Evolutionary conservation across 2,329 filamentous ascomycete genomes (phyloP), one percentile per base, ranked within the genome.

Genomic region (Emergomyces africanus): DNA sequence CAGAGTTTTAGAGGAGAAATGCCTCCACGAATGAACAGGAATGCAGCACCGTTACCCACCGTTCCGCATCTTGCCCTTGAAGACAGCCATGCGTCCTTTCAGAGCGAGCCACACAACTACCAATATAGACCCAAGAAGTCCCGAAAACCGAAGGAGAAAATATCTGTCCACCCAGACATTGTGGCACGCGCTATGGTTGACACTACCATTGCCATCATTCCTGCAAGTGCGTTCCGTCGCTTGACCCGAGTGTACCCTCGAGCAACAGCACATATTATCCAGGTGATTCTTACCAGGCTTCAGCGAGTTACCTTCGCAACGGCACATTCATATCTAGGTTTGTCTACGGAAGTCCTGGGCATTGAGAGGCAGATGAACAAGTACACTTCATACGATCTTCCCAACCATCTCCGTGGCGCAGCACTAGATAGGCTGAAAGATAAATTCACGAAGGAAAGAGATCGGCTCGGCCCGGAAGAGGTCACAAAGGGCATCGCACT

Each of bases 201-300:
- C 70, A 99, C 94, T 0, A 99, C 95, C 0, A 96, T 99, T 72
- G 94, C 94, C 5, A 95, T 99, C 63, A 99, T 99, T 60, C 95
- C 95, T 1, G 94, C 94, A 0, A 96, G 90, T 69, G 95, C 94
- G 3, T 99, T 99, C 67, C 85, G 90, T 57, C 85, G 95, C 9
- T 78, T 99, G 57, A 99, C 95, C 56, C 85, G 89, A 68, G 86
- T 96, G 28, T 99, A 97, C 66, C 94, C 94, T 10, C 95, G 95
- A 75, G 91, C 95, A 10, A 96, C 94, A 1, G 87, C 94, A 1
- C 95, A 99, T 68, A 97, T 99, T 63, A 90, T 99, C 5, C 94
- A 99, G 69, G 92, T 99, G 51, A 99, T 99, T 62, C 76, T 99
- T 37, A 96, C 95, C 2, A 83, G 95, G 54, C 86, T 99, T 57